Conservation (phyloP, 768 basidiomycete species). For the Tulasnella sp. region DNA sequence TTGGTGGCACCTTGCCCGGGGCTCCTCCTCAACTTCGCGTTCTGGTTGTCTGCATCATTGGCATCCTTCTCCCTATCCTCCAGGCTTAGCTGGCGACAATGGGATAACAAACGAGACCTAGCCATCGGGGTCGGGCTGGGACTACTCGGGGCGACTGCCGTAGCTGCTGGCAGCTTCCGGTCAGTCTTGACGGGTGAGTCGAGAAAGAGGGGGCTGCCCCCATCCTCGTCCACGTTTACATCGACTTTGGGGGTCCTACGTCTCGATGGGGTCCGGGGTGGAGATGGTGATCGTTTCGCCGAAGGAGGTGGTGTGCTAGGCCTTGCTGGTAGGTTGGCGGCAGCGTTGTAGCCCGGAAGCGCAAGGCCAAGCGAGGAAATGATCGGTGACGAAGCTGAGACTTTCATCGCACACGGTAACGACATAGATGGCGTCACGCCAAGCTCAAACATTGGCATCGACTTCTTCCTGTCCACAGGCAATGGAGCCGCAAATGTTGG, state of each 20-base stretch:
- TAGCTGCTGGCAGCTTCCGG: neutral
- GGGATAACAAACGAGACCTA: neutral
- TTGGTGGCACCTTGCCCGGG: neutral
- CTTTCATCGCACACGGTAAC: neutral
- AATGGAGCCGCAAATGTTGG: neutral
- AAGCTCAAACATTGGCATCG: no score
- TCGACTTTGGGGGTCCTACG: conserved; percentile 1
- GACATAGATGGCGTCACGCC: no score
- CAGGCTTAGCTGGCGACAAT: neutral
- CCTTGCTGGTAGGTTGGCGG: neutral
- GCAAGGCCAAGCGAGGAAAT: neutral
- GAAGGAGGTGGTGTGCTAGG: neutral
- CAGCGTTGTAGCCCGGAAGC: neutral
- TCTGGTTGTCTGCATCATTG: neutral
- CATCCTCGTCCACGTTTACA: neutral
- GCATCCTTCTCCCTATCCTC: neutral
- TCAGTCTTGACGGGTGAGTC: neutral
- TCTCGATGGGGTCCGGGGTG: neutral
- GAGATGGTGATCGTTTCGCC: neutral
- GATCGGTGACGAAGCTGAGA: neutral
- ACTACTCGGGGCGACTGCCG: neutral
- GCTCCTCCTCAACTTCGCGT: neutral
- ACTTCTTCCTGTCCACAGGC: neutral
- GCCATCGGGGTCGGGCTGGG: neutral
- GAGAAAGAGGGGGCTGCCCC: neutral